These are phyloP conservation scores for Detonula confervacea DNA, from an alignment of 352 stramenopile genomes.

Conservation along the genomic window DNA sequence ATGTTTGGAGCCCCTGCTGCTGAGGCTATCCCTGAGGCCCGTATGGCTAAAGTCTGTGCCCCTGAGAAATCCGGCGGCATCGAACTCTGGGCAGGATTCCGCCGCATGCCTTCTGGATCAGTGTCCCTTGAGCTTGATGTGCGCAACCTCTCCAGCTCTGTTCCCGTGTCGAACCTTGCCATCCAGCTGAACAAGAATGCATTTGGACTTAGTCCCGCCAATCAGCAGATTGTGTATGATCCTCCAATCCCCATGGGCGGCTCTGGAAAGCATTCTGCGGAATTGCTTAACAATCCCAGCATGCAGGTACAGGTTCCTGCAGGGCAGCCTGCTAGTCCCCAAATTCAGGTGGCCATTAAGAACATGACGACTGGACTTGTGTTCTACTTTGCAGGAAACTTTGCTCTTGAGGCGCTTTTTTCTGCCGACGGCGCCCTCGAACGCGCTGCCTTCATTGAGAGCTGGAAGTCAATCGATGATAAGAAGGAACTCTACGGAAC, in stretches of 20 bases:
- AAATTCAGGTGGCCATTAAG: constrained; percentile 97
- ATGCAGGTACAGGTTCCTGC: constrained; percentile 82
- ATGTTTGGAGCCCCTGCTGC: constrained; percentile 87
- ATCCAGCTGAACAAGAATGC: constrained; percentile 99
- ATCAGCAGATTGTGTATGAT: constrained; percentile 88
- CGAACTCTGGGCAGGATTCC: constrained; percentile 86
- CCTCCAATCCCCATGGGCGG: constrained; percentile 69
- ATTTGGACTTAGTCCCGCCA: constrained; percentile 93
- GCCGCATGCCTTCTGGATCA: constrained; percentile 59
- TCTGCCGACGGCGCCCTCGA: constrained; percentile 89
- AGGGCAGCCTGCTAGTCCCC: constrained; percentile 87
- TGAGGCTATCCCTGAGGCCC: constrained; percentile 65
- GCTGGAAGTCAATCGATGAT: constrained; percentile 96
- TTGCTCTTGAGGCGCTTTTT: constrained; percentile 92
- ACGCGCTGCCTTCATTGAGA: constrained; percentile 91
- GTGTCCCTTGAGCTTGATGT: constrained; percentile 86
- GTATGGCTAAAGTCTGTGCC: constrained; percentile 91
- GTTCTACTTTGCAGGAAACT: constrained; percentile 95
- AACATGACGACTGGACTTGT: constrained; percentile 93
- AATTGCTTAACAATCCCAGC: constrained; percentile 77
- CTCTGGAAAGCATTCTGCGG: constrained; percentile 68
- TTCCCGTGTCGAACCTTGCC: constrained; percentile 86
- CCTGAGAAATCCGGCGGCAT: constrained; percentile 90
- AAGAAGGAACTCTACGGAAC: constrained; percentile 94
- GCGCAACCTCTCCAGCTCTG: constrained; percentile 70